Percentiles rank a stretch among this genome's conserved stretches.
Evolutionary conservation across 2,329 filamentous ascomycete genomes (phyloP).

Genomic region (Rhytidhysteron rufulum): DNA sequence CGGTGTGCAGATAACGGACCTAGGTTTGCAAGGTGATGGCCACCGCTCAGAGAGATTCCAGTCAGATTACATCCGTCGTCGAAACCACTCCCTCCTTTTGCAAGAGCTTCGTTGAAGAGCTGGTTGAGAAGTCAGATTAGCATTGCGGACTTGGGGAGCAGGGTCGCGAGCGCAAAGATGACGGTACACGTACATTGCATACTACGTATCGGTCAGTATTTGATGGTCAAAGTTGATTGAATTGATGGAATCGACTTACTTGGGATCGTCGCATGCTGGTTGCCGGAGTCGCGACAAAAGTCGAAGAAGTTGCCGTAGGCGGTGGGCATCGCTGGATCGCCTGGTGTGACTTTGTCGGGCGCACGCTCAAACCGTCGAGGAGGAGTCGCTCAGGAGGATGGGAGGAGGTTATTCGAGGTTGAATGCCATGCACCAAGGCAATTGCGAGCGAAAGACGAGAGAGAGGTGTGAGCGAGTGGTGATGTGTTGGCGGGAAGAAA

Average conservation of each 20-base stretch:
- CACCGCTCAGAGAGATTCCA: constrained; percentile 69
- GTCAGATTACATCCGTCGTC: constrained; percentile 67
- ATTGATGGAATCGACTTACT: constrained; percentile 24
- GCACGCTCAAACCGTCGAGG: constrained; percentile 22
- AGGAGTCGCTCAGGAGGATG: background rate
- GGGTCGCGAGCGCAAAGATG: constrained; percentile 7
- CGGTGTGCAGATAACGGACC: constrained; percentile 57
- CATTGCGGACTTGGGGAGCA: too few species aligned
- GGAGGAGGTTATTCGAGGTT: constrained; percentile 3
- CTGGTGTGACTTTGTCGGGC: background rate
- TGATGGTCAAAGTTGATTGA: constrained; percentile 8
- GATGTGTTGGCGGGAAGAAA: constrained; percentile 7
- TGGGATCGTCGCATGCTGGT: constrained; percentile 36
- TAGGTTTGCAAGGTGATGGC: constrained; percentile 71
- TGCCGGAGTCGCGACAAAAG: constrained; percentile 50
- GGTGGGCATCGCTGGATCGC: constrained; percentile 23
- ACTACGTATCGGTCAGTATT: constrained; percentile 31
- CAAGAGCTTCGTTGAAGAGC: constrained; percentile 61
- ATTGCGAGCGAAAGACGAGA: constrained; percentile 6
- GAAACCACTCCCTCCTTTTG: constrained; percentile 59
- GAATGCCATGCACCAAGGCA: constrained; percentile 6
- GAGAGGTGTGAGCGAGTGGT: background rate
- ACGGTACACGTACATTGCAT: constrained; percentile 43
- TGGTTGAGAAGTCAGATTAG: constrained; percentile 42
- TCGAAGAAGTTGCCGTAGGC: constrained; percentile 38